These are phyloP conservation scores for Trichophyton equinum DNA, from an alignment of 2,329 filamentous ascomycete genomes.

Conservation along the genomic window DNA sequence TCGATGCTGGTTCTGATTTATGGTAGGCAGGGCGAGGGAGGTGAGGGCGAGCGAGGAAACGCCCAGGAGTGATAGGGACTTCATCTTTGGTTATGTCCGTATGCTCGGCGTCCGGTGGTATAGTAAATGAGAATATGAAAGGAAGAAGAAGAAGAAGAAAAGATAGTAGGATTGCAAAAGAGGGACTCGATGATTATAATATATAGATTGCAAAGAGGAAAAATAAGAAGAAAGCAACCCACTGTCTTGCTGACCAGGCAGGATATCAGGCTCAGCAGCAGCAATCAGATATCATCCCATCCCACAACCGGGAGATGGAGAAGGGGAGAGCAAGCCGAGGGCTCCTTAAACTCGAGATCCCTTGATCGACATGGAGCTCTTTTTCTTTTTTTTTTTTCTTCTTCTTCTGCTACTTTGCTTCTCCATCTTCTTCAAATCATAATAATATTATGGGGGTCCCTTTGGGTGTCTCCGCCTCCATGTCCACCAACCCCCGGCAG, in stretches of 20 bases:
- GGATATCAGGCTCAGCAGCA: background rate
- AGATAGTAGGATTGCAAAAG: no score
- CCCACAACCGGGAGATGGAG: no score
- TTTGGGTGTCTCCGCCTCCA: background rate
- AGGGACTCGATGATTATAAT: no score
- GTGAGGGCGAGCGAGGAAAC: conserved; percentile 2
- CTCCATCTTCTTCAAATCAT: background rate
- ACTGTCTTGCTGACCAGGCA: no score
- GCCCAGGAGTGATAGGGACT: background rate
- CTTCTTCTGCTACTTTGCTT: conserved; percentile 4
- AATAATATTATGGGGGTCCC: no score
- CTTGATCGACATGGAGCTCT: background rate
- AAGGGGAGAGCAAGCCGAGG: background rate
- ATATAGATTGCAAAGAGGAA: no score
- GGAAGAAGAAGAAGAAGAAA: background rate
- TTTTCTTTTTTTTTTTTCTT: background rate
- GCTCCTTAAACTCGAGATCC: background rate
- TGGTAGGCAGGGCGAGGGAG: conserved; percentile 7
- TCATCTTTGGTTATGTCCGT: background rate
- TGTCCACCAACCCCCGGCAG: background rate
- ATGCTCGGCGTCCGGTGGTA: no score
- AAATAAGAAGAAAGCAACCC: no score
- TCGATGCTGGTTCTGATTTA: background rate
- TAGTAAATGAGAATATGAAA: background rate
- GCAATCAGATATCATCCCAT: background rate